Evolutionary conservation across 306 rosid species (phyloP).

Genomic region (Casuarina cunninghamiana): DNA sequence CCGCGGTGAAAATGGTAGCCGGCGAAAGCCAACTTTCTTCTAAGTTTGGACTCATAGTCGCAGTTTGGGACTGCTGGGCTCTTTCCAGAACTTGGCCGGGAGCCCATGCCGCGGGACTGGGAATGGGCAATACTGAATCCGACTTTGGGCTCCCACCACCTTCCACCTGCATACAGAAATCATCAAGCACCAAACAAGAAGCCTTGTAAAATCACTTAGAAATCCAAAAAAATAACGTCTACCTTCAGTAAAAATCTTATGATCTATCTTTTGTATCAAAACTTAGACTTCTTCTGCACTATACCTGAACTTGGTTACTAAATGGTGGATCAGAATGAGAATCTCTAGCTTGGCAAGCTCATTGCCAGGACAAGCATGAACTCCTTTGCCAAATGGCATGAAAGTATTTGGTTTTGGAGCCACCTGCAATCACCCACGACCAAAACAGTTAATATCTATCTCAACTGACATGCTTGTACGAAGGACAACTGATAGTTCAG

Average conservation of each 20-base stretch:
- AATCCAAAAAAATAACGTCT: too few relatives aligned
- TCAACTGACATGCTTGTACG: too few relatives aligned
- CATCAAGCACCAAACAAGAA: neutral
- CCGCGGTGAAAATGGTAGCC: conserved; percentile 15
- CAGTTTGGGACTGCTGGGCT: conserved; percentile 28
- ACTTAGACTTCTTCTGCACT: too few relatives aligned
- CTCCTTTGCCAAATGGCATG: conserved; percentile 92
- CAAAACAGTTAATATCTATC: neutral
- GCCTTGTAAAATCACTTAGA: too few relatives aligned
- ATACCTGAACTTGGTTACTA: conserved; percentile 73
- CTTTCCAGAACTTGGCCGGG: conserved; percentile 74
- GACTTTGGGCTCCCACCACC: conserved; percentile 56
- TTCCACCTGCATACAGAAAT: conserved; percentile 71
- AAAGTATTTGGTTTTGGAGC: conserved; percentile 75
- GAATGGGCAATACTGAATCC: conserved; percentile 84
- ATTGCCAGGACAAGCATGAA: conserved; percentile 87
- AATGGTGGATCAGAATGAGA: conserved; percentile 65
- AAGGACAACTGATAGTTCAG: neutral
- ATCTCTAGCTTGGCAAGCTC: conserved; percentile 87
- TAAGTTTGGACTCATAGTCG: too few relatives aligned
- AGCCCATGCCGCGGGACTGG: conserved; percentile 83
- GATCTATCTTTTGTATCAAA: too few relatives aligned
- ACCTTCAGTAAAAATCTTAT: too few relatives aligned
- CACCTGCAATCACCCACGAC: conserved; percentile 38
- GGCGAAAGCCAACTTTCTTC: neutral